These are phyloP conservation scores for Ballota nigra DNA, from an alignment of 257 asterid genomes.

Conservation along the genomic window DNA sequence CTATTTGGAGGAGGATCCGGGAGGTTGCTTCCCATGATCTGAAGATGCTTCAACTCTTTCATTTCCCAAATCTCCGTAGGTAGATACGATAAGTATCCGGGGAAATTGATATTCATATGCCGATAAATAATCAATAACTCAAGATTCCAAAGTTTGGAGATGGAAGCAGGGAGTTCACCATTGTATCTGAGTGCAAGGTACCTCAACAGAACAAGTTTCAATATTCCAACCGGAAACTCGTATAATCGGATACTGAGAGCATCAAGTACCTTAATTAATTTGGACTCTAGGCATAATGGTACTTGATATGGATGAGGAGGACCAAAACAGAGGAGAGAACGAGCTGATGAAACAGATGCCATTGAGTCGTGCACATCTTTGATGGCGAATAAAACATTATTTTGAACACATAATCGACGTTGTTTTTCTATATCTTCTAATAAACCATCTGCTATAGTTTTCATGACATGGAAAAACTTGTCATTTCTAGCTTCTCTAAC, in stretches of 20 bases:
- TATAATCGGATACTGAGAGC: no score
- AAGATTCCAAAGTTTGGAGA: background rate
- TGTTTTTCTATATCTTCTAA: background rate
- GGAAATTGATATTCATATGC: background rate
- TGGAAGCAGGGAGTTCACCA: no score
- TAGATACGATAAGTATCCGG: background rate
- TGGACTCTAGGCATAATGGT: background rate
- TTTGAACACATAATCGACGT: background rate
- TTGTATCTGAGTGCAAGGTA: no score
- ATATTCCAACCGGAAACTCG: no score
- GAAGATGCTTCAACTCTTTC: conserved; percentile 8
- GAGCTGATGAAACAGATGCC: background rate
- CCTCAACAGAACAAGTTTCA: no score
- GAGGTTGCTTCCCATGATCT: background rate
- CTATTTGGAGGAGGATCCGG: background rate
- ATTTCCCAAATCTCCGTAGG: conserved; percentile 7
- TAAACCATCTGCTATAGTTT: background rate
- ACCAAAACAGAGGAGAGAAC: background rate
- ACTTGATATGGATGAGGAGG: background rate
- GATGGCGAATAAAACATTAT: no score
- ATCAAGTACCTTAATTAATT: no score
- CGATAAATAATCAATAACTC: background rate
- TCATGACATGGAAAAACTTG: background rate
- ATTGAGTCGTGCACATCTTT: no score
- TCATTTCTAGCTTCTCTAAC: no score